Base-by-base conservation (phyloP, 768 basidiomycete genomes). In the Kwoniella heveanensis region DNA sequence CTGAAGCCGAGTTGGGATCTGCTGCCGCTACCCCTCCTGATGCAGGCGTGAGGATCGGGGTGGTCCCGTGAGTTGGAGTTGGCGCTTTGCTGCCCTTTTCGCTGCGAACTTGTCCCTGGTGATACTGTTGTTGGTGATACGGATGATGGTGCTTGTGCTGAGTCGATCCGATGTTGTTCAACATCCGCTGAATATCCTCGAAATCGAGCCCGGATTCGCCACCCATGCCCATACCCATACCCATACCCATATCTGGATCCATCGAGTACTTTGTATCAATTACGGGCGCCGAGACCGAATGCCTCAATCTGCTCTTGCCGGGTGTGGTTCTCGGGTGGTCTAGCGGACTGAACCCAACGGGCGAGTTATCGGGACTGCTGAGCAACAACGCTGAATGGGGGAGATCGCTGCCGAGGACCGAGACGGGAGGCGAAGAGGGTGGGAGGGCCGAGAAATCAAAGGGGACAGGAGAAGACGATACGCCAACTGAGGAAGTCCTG, bases 381-480 rank as follows among this genome's bases (percentile, higher is more conserved):
- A 67, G 46, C 21, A 71, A 57, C 19, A 74, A 55, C 15, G 70
- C 70, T 12, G 73, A 71, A 48, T 73, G 72, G 21, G 68, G 66
- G 4, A 71, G 52, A 27, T 65, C 62, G 27, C 26, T 39, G 8
- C 53, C 60, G 19, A 55, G 13, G 32, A 46, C 57, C 19, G 65
- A 60, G 54, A 69, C 53, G 8, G 77, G 77, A 22, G 77, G 77
- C 0, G 71, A 73, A 13, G 67, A 70, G 6, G 77, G 74, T 21
- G 77, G 77, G 1, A 78, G 56, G 30, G 66, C 56, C 1, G 71
- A 73, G 47, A 74, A 78, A 54, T 78, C 77, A 61, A 78, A 78
- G 48, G 66, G 70, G 2, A 50, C 46, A 30, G 66, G 59, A 1
- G 73, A 67, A 37, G 54, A 55, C 6, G 47, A 32, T 4, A 53